Evolutionary conservation across 2,329 filamentous ascomycete genomes (phyloP).

Genomic region (Fusarium duplospermum): DNA sequence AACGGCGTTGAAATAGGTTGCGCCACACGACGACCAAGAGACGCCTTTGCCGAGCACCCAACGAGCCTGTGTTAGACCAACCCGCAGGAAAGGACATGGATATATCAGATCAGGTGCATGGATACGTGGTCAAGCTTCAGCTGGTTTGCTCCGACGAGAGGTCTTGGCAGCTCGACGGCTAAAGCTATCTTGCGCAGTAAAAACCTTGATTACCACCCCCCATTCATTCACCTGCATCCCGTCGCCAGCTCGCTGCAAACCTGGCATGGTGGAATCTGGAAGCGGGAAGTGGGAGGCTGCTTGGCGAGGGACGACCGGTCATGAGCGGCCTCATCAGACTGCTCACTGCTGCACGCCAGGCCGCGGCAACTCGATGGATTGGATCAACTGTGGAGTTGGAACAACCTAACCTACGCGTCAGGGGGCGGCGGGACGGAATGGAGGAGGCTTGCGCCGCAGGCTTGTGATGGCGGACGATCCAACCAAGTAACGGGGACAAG

Average conservation of each 20-base stretch:
- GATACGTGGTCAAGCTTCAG: constrained; percentile 21
- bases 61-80: constrained; percentile 12
- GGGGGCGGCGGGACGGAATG: constrained; percentile 36
- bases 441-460: constrained; percentile 13
- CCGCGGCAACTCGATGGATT: constrained; percentile 12
- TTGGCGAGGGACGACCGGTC: constrained; percentile 21
- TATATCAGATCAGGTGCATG: constrained; percentile 25
- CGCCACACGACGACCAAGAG: constrained; percentile 29
- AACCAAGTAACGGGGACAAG: constrained; percentile 27
- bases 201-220: constrained; percentile 22
- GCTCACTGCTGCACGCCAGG: constrained; percentile 18
- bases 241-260: constrained; percentile 10
- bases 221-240: constrained; percentile 11
- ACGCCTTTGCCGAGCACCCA: constrained; percentile 32
- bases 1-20: constrained; percentile 26
- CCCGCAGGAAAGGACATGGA: not conserved
- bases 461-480: constrained; percentile 26
- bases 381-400: constrained; percentile 14
- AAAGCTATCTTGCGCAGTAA: not conserved
- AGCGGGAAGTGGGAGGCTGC: constrained; percentile 33
- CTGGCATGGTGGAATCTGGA: constrained; percentile 13
- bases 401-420: constrained; percentile 36
- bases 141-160: not conserved
- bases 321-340: constrained; percentile 2
- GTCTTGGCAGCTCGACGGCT: constrained; percentile 9